These are phyloP conservation scores for Barnettozyma botsteinii DNA, from an alignment of 805 yeast genomes.

Conservation along the genomic window DNA sequence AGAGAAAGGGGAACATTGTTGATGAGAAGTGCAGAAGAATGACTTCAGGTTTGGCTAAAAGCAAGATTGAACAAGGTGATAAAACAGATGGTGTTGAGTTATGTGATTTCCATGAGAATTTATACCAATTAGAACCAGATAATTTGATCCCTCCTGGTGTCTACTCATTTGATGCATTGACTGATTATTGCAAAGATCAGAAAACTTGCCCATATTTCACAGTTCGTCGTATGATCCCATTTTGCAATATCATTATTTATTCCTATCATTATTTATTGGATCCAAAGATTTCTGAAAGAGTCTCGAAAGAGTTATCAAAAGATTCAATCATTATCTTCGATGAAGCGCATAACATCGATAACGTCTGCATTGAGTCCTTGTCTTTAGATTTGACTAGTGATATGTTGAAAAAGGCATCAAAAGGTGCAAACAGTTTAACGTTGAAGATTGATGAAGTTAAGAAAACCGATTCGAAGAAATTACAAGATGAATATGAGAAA, in stretches of 20 bases:
- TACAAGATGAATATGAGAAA: conserved; percentile 87
- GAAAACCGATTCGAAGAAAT: conserved; percentile 70
- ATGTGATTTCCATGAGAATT: conserved; percentile 88
- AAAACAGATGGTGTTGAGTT: conserved; percentile 50
- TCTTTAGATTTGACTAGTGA: conserved; percentile 92
- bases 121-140: conserved; percentile 81
- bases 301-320: conserved; percentile 83
- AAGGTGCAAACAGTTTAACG: conserved; percentile 78
- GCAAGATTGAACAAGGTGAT: conserved; percentile 46
- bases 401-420: conserved; percentile 74
- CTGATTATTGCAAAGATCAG: conserved; percentile 67
- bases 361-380: conserved; percentile 94
- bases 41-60: conserved; percentile 85
- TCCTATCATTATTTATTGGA: conserved; percentile 94
- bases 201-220: conserved; percentile 96
- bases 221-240: conserved; percentile 94
- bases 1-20: conserved; percentile 84
- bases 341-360: conserved; percentile 98
- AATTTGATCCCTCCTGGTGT: conserved; percentile 90
- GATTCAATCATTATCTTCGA: conserved; percentile 94
- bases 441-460: conserved; percentile 82
- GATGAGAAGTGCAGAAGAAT: conserved; percentile 95
- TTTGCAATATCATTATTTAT: conserved; percentile 90
- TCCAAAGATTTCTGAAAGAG: conserved; percentile 96
- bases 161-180: conserved; percentile 82